Percentiles rank a stretch among this genome's conserved stretches.
Evolutionary conservation across 345 rosid genomes (phyloP).

Genomic region (Lagerstroemia speciosa): DNA sequence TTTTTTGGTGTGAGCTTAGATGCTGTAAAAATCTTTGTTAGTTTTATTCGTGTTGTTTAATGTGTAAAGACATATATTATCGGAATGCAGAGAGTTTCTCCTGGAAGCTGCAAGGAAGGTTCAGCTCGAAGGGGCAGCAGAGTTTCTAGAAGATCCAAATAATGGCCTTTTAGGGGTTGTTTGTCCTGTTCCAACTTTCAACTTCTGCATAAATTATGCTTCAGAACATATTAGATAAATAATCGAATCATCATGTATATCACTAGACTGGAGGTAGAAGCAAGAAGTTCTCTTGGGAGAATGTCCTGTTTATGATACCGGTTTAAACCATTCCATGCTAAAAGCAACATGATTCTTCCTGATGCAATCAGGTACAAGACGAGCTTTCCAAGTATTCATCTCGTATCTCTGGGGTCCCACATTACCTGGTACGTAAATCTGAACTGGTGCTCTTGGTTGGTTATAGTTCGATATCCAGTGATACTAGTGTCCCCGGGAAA

Average conservation of each 20-base stretch:
- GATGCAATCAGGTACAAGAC: conserved; percentile 40
- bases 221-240: neutral
- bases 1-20: neutral
- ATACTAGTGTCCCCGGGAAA: neutral
- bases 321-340: too few species aligned
- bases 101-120: conserved; percentile 62
- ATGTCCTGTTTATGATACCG: too few species aligned
- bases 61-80: neutral
- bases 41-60: neutral
- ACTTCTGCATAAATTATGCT: neutral
- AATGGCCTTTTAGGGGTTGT: conserved; percentile 64
- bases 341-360: neutral
- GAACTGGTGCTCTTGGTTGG: neutral
- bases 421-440: conserved; percentile 46
- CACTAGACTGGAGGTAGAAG: neutral
- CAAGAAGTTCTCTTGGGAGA: neutral
- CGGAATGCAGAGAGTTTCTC: conserved; percentile 57
- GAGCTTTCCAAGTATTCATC: conserved; percentile 58
- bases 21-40: too few species aligned
- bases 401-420: conserved; percentile 62
- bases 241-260: neutral
- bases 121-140: conserved; percentile 76
- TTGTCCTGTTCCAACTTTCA: conserved; percentile 4
- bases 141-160: conserved; percentile 62
- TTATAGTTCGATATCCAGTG: neutral